Percentiles rank a stretch among this genome's conserved stretches.
phyloP scores from a whole-genome alignment of 257 asterid genomes.

The Capsicum chinense region DNA sequence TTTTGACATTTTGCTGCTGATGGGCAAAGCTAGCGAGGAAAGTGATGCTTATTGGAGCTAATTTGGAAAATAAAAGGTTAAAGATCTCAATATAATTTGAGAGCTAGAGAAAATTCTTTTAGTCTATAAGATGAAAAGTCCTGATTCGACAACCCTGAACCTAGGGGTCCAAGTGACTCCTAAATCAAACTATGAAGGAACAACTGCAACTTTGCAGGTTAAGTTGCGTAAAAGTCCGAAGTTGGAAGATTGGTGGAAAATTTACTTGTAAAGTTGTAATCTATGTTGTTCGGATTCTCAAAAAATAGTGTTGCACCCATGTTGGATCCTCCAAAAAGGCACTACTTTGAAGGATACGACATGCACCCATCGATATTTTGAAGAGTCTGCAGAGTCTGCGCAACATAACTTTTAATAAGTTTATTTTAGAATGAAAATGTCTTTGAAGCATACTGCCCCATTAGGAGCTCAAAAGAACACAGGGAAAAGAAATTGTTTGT shows the following conservation, averaged over 20 bases:
- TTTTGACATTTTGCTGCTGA: not conserved
- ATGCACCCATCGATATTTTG: not conserved
- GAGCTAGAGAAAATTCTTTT: not conserved
- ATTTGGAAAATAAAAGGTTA: slow-evolving; percentile 9
- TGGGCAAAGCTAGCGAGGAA: not conserved
- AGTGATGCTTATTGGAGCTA: slow-evolving; percentile 20
- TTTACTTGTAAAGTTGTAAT: not conserved
- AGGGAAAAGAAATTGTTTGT: not conserved
- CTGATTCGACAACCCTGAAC: not conserved
- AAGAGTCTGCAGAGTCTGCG: slow-evolving; percentile 15
- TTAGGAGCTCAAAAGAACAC: not conserved
- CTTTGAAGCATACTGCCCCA: not conserved
- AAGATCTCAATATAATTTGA: not conserved
- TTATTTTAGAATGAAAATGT: slow-evolving; percentile 19
- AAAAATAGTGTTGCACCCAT: not conserved
- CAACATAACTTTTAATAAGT: not conserved
- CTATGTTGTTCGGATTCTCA: not conserved
- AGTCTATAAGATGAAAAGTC: not conserved
- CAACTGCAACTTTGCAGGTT: slow-evolving; percentile 1
- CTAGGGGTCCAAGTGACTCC: not conserved
- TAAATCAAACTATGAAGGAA: not conserved
- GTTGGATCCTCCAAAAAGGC: not conserved
- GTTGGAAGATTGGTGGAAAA: slow-evolving; percentile 6
- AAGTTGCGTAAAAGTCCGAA: not conserved
- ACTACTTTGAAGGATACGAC: not conserved